These are phyloP conservation scores for Schizosaccharomyces pombe DNA, from an alignment of 805 yeast genomes.

Conservation along the genomic window DNA sequence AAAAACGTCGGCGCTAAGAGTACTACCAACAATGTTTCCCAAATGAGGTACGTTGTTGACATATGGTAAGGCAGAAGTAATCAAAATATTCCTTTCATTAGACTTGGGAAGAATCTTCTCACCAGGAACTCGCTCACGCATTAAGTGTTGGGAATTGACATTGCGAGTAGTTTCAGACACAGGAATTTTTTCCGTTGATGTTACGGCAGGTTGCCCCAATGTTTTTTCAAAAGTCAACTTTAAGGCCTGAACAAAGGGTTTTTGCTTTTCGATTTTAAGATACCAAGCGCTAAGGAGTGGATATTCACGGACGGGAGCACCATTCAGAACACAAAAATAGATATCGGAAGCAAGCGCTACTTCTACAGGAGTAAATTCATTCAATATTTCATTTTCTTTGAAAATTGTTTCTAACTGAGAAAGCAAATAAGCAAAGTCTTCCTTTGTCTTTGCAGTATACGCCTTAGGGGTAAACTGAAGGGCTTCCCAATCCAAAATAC, in stretches of 20 bases:
- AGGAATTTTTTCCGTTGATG: neutral
- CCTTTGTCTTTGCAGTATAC: neutral
- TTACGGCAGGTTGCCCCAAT: neutral
- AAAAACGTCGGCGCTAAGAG: slow-evolving; percentile 79
- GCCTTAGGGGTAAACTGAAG: neutral
- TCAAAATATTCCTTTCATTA: slow-evolving; percentile 55
- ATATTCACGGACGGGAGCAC: neutral
- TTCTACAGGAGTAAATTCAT: neutral
- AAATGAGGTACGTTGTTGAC: slow-evolving; percentile 96
- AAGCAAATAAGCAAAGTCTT: neutral
- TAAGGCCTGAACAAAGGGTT: neutral
- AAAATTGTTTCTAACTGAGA: neutral
- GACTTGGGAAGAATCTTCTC: slow-evolving; percentile 37
- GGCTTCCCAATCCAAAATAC: neutral
- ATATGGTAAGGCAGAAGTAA: slow-evolving; percentile 92
- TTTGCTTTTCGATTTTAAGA: neutral
- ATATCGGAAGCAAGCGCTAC: neutral
- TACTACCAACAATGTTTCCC: slow-evolving; percentile 92
- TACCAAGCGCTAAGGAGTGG: neutral
- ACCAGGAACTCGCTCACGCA: slow-evolving; percentile 7
- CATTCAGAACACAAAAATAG: neutral
- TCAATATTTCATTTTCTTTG: neutral
- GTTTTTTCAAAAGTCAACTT: neutral
- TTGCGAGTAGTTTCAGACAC: slow-evolving; percentile 1
- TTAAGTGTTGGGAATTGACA: slow-evolving; percentile 6